Conservation (phyloP, 139 green algal genomes). For the Chlorella sorokiniana region DNA sequence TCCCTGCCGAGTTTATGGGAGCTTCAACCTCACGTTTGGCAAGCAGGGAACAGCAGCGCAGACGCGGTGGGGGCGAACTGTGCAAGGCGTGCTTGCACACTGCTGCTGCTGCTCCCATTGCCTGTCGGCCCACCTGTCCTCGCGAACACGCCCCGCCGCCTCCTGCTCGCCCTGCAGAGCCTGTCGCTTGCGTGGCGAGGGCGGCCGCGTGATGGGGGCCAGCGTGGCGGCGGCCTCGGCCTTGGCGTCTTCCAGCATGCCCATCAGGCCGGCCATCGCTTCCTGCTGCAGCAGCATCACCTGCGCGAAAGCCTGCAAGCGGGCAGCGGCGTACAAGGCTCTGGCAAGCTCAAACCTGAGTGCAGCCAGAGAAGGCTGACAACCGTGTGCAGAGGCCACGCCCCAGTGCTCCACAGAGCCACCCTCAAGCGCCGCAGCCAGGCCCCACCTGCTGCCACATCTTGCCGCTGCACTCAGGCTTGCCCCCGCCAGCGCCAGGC, state of each 20-base stretch:
- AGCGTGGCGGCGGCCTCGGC: slow-evolving; percentile 11
- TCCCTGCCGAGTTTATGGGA: slow-evolving; percentile 48
- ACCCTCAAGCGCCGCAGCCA: too few species aligned
- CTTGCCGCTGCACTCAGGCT: slow-evolving; percentile 22
- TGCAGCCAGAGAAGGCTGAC: not conserved
- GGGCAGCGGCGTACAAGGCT: not conserved
- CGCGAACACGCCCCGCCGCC: not conserved
- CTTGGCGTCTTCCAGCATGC: slow-evolving; percentile 40
- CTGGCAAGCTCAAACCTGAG: not conserved
- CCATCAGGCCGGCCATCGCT: slow-evolving; percentile 61
- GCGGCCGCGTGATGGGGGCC: slow-evolving; percentile 13
- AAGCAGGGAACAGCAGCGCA: not conserved
- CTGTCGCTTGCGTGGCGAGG: slow-evolving; percentile 25
- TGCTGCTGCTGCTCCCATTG: too few species aligned
- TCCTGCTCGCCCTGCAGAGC: slow-evolving; percentile 28
- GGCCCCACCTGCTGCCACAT: slow-evolving; percentile 32
- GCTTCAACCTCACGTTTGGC: not conserved
- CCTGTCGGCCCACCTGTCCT: slow-evolving; percentile 13
- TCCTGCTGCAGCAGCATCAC: slow-evolving; percentile 71
- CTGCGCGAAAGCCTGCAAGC: slow-evolving; percentile 68
- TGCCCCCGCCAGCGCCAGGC: slow-evolving; percentile 12
- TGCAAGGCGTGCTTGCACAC: too few species aligned
- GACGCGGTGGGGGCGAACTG: not conserved
- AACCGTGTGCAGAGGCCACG: not conserved
- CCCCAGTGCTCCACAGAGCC: not conserved